phyloP scores from a whole-genome alignment of 768 basidiomycete species.

The Leccinellum albellum region DNA sequence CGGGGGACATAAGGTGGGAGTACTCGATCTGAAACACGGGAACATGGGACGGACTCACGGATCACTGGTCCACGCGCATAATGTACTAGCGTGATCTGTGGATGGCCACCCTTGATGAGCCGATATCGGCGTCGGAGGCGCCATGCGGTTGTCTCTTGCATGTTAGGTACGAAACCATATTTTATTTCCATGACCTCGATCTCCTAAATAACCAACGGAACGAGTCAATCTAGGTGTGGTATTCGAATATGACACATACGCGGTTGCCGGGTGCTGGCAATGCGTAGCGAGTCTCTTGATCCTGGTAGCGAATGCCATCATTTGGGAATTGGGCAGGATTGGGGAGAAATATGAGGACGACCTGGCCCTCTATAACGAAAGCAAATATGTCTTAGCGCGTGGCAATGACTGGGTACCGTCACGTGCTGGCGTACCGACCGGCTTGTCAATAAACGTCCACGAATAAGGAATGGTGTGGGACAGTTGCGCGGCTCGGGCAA shows the following conservation, averaged over 20 bases:
- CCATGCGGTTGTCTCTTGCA: conserved; percentile 58
- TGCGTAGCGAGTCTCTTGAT: conserved; percentile 59
- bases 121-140: conserved; percentile 71
- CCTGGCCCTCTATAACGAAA: conserved; percentile 52
- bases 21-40: conserved; percentile 19
- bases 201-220: conserved; percentile 44
- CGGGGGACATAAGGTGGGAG: conserved; percentile 9
- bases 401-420: background rate
- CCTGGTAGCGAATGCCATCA: conserved; percentile 77
- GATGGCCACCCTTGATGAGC: conserved; percentile 67
- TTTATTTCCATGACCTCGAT: conserved; percentile 73
- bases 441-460: conserved; percentile 78
- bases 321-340: conserved; percentile 58
- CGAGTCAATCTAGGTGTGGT: background rate
- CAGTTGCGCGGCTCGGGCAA: conserved; percentile 54
- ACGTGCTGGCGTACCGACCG: conserved; percentile 47
- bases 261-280: conserved; percentile 48
- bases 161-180: conserved; percentile 71
- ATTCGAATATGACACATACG: conserved; percentile 38
- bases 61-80: conserved; percentile 63
- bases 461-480: conserved; percentile 59
- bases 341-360: conserved; percentile 63
- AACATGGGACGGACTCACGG: conserved; percentile 43
- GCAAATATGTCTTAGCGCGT: background rate
- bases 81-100: conserved; percentile 71